Evolutionary conservation across 129 eudicot species (phyloP).

Genomic region (Helianthus annuus): DNA sequence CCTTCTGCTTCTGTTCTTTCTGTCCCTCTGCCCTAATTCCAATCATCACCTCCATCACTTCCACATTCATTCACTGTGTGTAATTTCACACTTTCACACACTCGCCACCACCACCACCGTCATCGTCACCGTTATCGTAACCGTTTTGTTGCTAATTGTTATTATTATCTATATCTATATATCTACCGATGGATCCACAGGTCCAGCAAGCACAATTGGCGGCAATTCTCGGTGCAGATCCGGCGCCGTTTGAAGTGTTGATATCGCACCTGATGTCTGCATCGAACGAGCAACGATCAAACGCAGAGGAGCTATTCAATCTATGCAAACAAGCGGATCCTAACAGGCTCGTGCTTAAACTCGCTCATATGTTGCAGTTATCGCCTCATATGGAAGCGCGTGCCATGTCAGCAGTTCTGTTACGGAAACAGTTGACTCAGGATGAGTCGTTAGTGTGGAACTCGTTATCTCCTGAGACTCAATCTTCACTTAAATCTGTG

Average conservation of each 20-base stretch:
- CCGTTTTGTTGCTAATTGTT: neutral
- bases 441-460: conserved; percentile 77
- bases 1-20: conserved; percentile 7
- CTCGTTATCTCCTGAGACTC: conserved; percentile 51
- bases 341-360: conserved; percentile 63
- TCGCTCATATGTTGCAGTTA: conserved; percentile 63
- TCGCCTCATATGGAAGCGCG: conserved; percentile 80
- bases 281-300: conserved; percentile 90
- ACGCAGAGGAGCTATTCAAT: conserved; percentile 82
- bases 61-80: neutral
- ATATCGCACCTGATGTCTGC: conserved; percentile 91
- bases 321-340: conserved; percentile 88
- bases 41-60: conserved; percentile 21
- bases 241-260: conserved; percentile 85
- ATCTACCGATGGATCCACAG: conserved; percentile 71
- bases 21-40: conserved; percentile 19
- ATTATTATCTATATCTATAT: no score
- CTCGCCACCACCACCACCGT: neutral
- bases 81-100: neutral
- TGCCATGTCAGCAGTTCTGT: conserved; percentile 85
- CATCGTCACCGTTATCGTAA: neutral
- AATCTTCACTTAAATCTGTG: conserved; percentile 56
- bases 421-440: conserved; percentile 83
- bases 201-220: conserved; percentile 74
- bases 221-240: conserved; percentile 89